Evolutionary conservation across 129 eudicot species (phyloP), one percentile per base, ranked within the genome.

Genomic region (Arctium minus): DNA sequence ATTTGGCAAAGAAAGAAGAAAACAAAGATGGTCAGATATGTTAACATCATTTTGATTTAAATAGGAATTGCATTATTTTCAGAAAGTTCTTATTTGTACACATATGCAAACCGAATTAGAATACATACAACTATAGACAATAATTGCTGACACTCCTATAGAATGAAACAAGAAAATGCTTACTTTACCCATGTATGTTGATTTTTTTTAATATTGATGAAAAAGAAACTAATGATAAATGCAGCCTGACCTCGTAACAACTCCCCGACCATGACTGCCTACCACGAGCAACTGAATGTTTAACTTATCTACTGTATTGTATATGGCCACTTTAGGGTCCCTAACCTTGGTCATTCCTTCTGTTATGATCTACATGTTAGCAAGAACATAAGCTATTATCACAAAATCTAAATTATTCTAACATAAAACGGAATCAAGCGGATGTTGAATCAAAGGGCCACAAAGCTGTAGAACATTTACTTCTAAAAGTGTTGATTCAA

Each of bases 101-200:
- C 79, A 69, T 70, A 17, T 37, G 33, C 30, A 40, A 75, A 82
- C 53, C 4, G 6, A 53, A 81, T 42, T n/a, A 79, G 17, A 32
- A 15, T 42, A 69, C 10, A 3, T 15, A 17, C 33, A 27, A 5
- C 6, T 64, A 53, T n/a, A n/a, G 29, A 48, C 32, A 88, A 40
- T 88, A 88, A 32, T 78, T 74, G 85, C 86, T 85, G 5, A 88
- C 91, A 62, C 88, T 17, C 76, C 91, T 88, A 80, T 53, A 7
- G 7, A 46, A 9, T 39, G 11, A 35, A 48, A 31, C 50, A 67
- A 0, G 0, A 56, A 64, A 76, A 3, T 5, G 48, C 31, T 32
- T 68, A 38, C 1, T 6, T 2, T 29, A 67, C 8, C 27, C 27
- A 22, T 22, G 27, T 22, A 76, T 30, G 13, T 42, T 40, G 42